Percentiles rank a stretch among this genome's conserved stretches.
Evolutionary conservation across 176 grass and related monocot species (phyloP).

Genomic region (Bonia amplexicaulis): DNA sequence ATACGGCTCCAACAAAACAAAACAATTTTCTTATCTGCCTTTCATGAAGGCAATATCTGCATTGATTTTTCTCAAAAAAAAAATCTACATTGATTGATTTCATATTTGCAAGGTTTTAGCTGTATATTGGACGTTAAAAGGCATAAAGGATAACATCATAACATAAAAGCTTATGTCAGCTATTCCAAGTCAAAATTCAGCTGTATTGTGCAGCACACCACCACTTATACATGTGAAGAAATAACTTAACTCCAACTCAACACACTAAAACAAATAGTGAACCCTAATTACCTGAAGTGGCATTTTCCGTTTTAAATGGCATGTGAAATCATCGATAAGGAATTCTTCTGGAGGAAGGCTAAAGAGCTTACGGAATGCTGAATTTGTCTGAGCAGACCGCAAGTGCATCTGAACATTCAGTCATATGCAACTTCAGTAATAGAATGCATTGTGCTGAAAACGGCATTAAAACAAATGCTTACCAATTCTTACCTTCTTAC

Average conservation of each 20-base stretch:
- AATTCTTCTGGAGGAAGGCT: constrained; percentile 89
- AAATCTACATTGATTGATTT: not conserved
- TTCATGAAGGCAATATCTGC: not conserved
- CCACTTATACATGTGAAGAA: not conserved
- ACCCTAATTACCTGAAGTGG: constrained; percentile 58
- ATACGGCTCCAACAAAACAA: not conserved
- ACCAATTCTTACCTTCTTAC: constrained; percentile 74
- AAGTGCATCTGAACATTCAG: constrained; percentile 65
- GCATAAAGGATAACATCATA: not conserved
- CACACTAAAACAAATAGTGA: not conserved
- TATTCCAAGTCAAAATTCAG: not conserved
- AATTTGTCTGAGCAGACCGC: constrained; percentile 88
- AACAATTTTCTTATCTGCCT: not conserved
- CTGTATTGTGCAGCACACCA: not conserved
- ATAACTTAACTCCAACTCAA: not conserved
- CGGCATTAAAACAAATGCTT: not conserved
- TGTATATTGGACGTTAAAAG: not conserved
- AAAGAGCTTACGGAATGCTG: constrained; percentile 83
- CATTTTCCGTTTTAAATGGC: constrained; percentile 93
- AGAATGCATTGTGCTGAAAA: constrained; percentile 10
- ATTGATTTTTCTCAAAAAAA: no score
- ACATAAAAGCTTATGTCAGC: not conserved
- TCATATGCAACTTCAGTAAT: constrained; percentile 27
- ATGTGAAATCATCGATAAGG: constrained; percentile 95
- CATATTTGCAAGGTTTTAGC: not conserved